Evolutionary conservation across 495 filamentous ascomycete genomes (phyloP).

Genomic region (Penicillium dipodomyicola): DNA sequence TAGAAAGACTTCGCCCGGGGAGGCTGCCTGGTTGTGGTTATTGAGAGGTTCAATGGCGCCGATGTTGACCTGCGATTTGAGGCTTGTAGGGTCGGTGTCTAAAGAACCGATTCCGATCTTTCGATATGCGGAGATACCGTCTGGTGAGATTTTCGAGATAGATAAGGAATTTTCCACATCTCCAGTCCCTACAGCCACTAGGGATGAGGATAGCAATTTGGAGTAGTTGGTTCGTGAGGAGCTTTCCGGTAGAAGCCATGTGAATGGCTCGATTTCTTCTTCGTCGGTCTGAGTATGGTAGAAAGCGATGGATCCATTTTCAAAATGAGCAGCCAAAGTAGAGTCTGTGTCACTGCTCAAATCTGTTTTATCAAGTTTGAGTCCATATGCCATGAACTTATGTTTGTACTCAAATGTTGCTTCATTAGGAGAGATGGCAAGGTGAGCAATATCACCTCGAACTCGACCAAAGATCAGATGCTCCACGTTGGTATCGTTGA

Average conservation of each 20-base stretch:
- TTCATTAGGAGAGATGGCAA: conserved; percentile 31
- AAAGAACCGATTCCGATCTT: conserved; percentile 32
- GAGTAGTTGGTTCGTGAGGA: conserved; percentile 45
- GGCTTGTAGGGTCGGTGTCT: conserved; percentile 12
- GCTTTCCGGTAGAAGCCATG: conserved; percentile 32
- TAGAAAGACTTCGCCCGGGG: conserved; percentile 54
- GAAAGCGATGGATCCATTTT: conserved; percentile 42
- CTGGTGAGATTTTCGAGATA: conserved; percentile 47
- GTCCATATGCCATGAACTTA: conserved; percentile 33
- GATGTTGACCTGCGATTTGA: conserved; percentile 31
- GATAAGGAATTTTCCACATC: conserved; percentile 43
- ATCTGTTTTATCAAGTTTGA: conserved; percentile 34
- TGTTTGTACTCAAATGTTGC: conserved; percentile 31
- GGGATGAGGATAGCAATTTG: conserved; percentile 48
- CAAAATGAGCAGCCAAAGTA: conserved; percentile 47
- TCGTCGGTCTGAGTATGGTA: conserved; percentile 41
- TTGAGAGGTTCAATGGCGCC: conserved; percentile 54
- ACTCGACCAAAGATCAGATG: conserved; percentile 43
- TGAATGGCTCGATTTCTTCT: conserved; percentile 38
- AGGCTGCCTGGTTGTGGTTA: conserved; percentile 24
- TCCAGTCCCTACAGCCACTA: conserved; percentile 52
- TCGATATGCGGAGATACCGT: conserved; percentile 37
- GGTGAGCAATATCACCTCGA: conserved; percentile 39
- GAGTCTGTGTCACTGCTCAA: conserved; percentile 31
- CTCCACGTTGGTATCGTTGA: conserved; percentile 27